Conservation (phyloP, 495 filamentous ascomycete species). For the Apiosordaria backusii region DNA sequence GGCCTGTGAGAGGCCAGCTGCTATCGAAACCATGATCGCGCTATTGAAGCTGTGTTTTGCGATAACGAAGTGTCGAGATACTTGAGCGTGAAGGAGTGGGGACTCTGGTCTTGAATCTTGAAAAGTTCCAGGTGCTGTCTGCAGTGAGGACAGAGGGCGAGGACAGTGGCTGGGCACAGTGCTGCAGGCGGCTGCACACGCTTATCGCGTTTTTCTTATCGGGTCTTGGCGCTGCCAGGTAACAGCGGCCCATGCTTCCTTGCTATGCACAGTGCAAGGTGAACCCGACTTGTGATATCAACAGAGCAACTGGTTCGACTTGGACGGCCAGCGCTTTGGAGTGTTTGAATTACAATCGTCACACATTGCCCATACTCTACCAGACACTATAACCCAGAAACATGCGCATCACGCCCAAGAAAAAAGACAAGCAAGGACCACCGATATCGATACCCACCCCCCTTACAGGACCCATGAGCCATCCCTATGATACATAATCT, state of each 20-base stretch:
- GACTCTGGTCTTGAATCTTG: constrained; percentile 10
- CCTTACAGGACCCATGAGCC: constrained; percentile 23
- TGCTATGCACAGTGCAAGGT: constrained; percentile 9
- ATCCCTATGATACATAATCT: constrained; percentile 25
- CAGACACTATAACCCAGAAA: constrained; percentile 1
- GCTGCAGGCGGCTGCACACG: not conserved
- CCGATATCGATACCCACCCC: constrained; percentile 11
- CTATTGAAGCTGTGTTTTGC: not conserved
- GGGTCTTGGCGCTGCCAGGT: not conserved
- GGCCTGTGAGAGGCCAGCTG: constrained; percentile 72
- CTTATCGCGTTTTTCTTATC: constrained; percentile 18
- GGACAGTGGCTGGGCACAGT: constrained; percentile 21
- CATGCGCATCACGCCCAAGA: constrained; percentile 16
- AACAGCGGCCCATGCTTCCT: not conserved
- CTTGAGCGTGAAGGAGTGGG: constrained; percentile 20
- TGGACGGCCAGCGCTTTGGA: no score
- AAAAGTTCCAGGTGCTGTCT: constrained; percentile 25
- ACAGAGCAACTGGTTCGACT: not conserved
- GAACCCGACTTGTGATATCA: not conserved
- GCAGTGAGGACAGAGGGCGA: not conserved
- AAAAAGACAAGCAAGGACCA: constrained; percentile 3
- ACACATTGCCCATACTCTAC: constrained; percentile 8
- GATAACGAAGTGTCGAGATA: not conserved
- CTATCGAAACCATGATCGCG: constrained; percentile 61
- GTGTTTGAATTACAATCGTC: not conserved